Conservation (phyloP, 306 rosid genomes). For the Castanea crenata region DNA sequence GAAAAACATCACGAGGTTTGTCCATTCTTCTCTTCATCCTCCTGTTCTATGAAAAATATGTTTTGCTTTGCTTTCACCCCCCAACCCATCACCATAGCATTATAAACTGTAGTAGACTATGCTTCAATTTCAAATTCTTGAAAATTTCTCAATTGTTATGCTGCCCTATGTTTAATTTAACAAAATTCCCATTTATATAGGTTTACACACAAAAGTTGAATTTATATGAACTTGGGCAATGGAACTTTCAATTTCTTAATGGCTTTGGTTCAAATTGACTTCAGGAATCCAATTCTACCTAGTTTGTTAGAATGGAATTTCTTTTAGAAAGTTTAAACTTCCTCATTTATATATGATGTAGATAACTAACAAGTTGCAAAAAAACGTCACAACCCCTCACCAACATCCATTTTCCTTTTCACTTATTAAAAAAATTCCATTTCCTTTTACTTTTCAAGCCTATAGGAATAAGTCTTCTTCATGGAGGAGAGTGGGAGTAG, state of each 20-base stretch:
- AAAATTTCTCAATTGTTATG: background rate
- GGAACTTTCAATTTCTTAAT: background rate
- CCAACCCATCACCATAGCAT: too few species aligned
- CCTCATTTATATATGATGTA: background rate
- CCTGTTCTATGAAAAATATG: too few species aligned
- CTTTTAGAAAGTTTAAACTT: background rate
- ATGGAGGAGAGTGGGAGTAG: background rate
- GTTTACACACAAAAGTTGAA: background rate
- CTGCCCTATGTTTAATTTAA: background rate
- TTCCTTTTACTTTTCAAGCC: background rate
- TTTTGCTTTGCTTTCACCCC: too few species aligned
- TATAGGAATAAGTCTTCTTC: background rate
- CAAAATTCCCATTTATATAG: background rate
- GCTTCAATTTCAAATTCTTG: background rate
- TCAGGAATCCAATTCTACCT: background rate
- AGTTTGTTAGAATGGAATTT: background rate
- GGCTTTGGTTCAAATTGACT: background rate
- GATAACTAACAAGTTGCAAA: background rate
- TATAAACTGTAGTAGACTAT: too few species aligned
- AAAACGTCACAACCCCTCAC: too few species aligned
- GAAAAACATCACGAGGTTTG: constrained; percentile 56
- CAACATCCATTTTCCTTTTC: too few species aligned
- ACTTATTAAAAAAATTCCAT: background rate
- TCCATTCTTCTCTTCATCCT: background rate
- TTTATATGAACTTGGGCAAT: background rate